Conservation (phyloP, 139 green algal species). For the Picochlorum sp. region DNA sequence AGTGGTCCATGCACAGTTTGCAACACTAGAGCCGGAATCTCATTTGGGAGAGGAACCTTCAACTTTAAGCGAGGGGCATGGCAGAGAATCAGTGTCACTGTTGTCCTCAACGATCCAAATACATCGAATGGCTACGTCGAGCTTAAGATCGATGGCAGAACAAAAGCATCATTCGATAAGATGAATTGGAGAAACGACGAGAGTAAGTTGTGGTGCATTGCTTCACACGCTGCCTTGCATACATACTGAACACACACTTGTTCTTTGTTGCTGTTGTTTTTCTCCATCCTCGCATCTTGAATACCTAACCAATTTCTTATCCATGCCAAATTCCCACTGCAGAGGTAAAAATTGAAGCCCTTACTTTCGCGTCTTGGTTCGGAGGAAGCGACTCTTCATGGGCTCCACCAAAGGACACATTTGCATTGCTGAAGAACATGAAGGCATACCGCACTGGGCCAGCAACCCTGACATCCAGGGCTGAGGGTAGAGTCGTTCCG, state of each 20-base stretch:
- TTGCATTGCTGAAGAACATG: conserved; percentile 2
- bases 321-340: not conserved
- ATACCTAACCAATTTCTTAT: not conserved
- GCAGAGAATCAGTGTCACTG: not conserved
- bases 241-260: too few species aligned
- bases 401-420: conserved; percentile 4
- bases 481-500: not conserved
- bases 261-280: not conserved
- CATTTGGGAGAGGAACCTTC: conserved; percentile 4
- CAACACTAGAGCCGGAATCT: conserved; percentile 6
- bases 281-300: not conserved
- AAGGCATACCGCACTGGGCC: conserved; percentile 3
- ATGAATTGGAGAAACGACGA: conserved; percentile 3
- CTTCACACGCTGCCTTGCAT: too few species aligned
- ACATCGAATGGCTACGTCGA: not conserved
- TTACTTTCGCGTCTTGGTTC: conserved; percentile 8
- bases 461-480: not conserved
- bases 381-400: conserved; percentile 9
- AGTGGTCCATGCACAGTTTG: conserved; percentile 6
- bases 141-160: not conserved
- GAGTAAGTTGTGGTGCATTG: not conserved
- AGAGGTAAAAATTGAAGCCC: conserved; percentile 6
- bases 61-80: conserved; percentile 2
- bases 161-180: not conserved
- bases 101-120: not conserved